These are phyloP conservation scores for Venturia asperata DNA, from an alignment of 2,329 filamentous ascomycete genomes.

Conservation along the genomic window DNA sequence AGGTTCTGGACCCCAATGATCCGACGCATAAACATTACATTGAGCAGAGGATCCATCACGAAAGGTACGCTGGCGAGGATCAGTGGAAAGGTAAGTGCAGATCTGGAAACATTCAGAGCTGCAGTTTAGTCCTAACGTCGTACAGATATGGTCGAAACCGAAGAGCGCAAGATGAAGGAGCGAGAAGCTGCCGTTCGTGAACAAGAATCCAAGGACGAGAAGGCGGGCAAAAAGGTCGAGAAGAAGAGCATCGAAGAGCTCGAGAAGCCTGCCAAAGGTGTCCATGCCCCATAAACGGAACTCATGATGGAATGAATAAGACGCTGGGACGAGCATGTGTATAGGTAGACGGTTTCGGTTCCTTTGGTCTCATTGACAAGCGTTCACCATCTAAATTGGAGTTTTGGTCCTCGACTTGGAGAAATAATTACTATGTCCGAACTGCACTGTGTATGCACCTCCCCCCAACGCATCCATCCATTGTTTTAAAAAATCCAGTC, in stretches of 20 bases:
- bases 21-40: slow-evolving; percentile 75
- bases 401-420: not conserved
- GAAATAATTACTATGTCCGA: not conserved
- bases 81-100: slow-evolving; percentile 68
- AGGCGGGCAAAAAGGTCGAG: not conserved
- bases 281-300: not conserved
- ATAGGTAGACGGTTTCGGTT: not conserved
- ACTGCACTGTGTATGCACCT: too few species aligned
- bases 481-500: too few species aligned
- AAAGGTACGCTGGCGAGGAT: slow-evolving; percentile 81
- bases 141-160: slow-evolving; percentile 72
- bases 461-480: too few species aligned
- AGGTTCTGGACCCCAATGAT: slow-evolving; percentile 72
- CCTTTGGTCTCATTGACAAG: not conserved
- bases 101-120: slow-evolving; percentile 15
- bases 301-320: not conserved
- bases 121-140: slow-evolving; percentile 20
- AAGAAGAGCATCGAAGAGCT: not conserved
- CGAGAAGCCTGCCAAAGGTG: not conserved
- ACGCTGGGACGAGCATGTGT: not conserved
- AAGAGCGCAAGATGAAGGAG: slow-evolving; percentile 56
- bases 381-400: not conserved
- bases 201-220: slow-evolving; percentile 21
- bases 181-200: slow-evolving; percentile 36
- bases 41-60: slow-evolving; percentile 81